Evolutionary conservation across 148 eudicot species (phyloP), one percentile per base, ranked within the genome.

Genomic region (Rhododendron molle): DNA sequence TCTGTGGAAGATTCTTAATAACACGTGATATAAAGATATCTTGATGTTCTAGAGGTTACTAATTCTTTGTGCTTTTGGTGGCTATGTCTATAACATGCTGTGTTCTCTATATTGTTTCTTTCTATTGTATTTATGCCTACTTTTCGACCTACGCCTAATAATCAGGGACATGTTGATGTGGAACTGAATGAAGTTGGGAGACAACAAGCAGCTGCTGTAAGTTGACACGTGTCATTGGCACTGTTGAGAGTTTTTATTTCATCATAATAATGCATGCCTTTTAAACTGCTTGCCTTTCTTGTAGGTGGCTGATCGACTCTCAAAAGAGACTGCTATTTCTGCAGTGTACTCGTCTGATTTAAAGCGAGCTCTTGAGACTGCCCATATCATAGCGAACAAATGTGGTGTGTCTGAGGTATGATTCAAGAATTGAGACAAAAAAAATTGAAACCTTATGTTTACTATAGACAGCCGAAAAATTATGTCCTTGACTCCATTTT

Each of bases 261-360:
- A 78, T 54, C 43, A 23, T 78, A 23, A 82, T 26, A 82, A 81
- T 65, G 44, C 46, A 23, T 60, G 83, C 76, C 49, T 62, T 58
- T 34, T 49, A 36, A 65, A 77, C 18, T 32, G 32, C 81, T 52
- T 26, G 69, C 20, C 38, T 85, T 82, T 52, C 76, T 84, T 26
- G 32, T 77, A 91, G 93, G 92, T 91, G 85, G 93, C 93, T 79
- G 95, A 87, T 18, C 58, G 93, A 60, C 88, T 91, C 32, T 90
- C 91, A 43, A 90, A 54, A 89, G 92, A 90, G 90, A 78, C 86
- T 49, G 81, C 86, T 85, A 88, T 90, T 79, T 91, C 92, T 85
- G 93, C 90, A 60, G 83, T 93, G 56, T 91, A 93, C 86, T 89
- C 95, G 2, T 93, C 93, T 67, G 95, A 93, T 89, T 82, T 93